Evolutionary conservation across 1,284 basidiomycete species (phyloP).

Genomic region (Sutorius eximius): DNA sequence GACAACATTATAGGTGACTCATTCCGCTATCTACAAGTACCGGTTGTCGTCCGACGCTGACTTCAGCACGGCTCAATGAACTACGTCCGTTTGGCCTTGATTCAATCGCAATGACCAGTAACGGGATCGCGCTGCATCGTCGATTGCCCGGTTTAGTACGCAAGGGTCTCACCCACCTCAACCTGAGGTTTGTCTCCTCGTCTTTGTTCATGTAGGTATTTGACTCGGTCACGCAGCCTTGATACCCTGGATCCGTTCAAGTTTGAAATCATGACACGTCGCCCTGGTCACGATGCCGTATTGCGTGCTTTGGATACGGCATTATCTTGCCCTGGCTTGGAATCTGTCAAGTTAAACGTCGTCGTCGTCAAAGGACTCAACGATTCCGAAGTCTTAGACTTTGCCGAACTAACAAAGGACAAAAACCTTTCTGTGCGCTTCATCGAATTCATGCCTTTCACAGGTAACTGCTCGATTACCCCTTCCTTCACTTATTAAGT

Average conservation of each 20-base stretch:
- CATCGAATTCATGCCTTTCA: slow-evolving; percentile 94
- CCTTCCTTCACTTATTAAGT: slow-evolving; percentile 2
- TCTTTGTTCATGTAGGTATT: not conserved
- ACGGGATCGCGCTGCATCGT: slow-evolving; percentile 76
- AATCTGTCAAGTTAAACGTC: slow-evolving; percentile 78
- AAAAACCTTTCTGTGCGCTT: slow-evolving; percentile 73
- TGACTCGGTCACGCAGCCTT: slow-evolving; percentile 46
- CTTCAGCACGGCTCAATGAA: slow-evolving; percentile 53
- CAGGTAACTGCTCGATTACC: slow-evolving; percentile 47
- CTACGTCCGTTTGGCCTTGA: slow-evolving; percentile 62
- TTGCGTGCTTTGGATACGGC: slow-evolving; percentile 68
- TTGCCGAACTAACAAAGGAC: slow-evolving; percentile 74
- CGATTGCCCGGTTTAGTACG: slow-evolving; percentile 66
- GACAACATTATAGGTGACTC: slow-evolving; percentile 63
- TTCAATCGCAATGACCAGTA: slow-evolving; percentile 85
- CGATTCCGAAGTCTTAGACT: slow-evolving; percentile 75
- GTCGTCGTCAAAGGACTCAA: slow-evolving; percentile 83
- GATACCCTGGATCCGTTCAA: slow-evolving; percentile 88
- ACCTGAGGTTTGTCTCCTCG: slow-evolving; percentile 58
- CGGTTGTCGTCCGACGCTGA: slow-evolving; percentile 14
- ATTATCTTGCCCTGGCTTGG: slow-evolving; percentile 47
- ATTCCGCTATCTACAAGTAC: not conserved
- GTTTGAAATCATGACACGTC: slow-evolving; percentile 83
- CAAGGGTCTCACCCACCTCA: slow-evolving; percentile 80
- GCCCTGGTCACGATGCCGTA: slow-evolving; percentile 74